phyloP scores from a whole-genome alignment of 306 rosid species.

The Lagenaria siceraria region DNA sequence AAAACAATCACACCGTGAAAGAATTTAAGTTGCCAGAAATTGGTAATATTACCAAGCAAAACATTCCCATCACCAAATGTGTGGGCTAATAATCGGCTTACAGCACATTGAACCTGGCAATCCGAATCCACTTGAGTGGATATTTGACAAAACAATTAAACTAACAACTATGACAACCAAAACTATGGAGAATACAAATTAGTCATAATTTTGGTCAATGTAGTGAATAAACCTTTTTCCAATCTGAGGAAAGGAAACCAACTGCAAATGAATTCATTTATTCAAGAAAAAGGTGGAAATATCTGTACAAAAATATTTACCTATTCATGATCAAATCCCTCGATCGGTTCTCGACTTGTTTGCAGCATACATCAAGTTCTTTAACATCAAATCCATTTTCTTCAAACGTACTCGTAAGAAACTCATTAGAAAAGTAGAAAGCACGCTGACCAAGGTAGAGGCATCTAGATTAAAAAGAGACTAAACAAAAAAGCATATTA shows the following conservation, averaged over 20 bases:
- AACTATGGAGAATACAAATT: background rate
- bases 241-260: background rate
- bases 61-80: background rate
- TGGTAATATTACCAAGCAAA: background rate
- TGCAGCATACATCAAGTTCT: conserved; percentile 65
- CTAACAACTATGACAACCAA: background rate
- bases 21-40: background rate
- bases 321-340: conserved; percentile 79
- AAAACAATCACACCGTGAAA: background rate
- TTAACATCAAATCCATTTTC: conserved; percentile 69
- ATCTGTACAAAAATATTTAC: conserved; percentile 21
- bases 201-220: background rate
- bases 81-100: background rate
- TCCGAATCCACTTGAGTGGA: background rate
- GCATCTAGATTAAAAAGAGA: conserved; percentile 5
- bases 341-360: conserved; percentile 90
- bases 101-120: background rate
- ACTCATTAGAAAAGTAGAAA: conserved; percentile 79
- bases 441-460: conserved; percentile 56
- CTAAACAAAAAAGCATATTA: background rate
- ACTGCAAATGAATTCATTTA: background rate
- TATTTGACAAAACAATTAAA: background rate
- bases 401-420: conserved; percentile 60
- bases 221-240: background rate
- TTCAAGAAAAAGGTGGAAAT: conserved; percentile 3